Conservation (phyloP, 441 rosid species). For the Aleurites moluccanus region DNA sequence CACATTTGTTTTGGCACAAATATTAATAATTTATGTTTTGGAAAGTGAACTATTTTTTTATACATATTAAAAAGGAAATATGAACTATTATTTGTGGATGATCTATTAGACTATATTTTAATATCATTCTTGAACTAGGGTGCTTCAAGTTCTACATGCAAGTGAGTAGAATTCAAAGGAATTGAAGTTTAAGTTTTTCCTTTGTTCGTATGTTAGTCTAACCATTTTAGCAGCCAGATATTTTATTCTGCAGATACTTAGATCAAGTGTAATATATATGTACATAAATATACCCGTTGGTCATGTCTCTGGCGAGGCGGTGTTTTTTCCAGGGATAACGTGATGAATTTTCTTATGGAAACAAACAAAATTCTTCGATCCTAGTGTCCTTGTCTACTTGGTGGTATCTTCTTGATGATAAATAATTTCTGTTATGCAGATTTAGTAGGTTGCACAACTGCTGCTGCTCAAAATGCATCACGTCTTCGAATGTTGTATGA, state of each 20-base stretch:
- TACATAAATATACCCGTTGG: background rate
- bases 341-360: background rate
- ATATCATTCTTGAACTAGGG: background rate
- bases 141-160: background rate
- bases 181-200: background rate
- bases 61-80: too few relatives aligned
- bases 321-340: background rate
- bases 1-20: too few relatives aligned
- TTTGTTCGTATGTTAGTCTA: background rate
- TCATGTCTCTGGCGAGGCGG: too few relatives aligned
- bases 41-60: too few relatives aligned
- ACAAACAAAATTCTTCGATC: background rate
- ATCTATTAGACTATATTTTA: background rate
- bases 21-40: too few relatives aligned
- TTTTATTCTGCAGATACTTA: background rate
- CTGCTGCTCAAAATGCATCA: slow-evolving; percentile 2
- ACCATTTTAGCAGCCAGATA: background rate
- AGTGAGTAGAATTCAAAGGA: background rate
- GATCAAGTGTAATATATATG: background rate
- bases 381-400: background rate
- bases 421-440: slow-evolving; percentile 3
- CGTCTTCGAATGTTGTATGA: slow-evolving; percentile 2
- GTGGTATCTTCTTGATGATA: background rate
- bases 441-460: slow-evolving; percentile 8
- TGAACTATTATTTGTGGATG: too few relatives aligned